Percentiles rank a stretch among this genome's conserved stretches.
Conservation (phyloP, 2,329 filamentous ascomycete species). For the Metarhizium sp. region DNA sequence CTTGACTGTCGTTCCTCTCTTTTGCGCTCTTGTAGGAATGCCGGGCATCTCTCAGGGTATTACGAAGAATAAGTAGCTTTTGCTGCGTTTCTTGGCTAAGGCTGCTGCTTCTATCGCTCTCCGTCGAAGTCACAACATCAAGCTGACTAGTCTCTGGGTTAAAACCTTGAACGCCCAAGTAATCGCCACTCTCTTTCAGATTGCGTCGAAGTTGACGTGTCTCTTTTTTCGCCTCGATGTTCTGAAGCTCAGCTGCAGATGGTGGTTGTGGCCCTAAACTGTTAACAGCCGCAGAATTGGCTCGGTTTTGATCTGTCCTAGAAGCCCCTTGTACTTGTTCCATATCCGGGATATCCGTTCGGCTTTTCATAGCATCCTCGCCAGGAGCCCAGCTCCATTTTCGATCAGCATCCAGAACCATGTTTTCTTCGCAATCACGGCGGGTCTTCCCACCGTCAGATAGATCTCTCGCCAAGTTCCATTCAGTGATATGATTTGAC, state of each 20-base stretch:
- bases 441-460: constrained; percentile 2
- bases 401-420: neutral
- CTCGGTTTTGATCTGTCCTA: neutral
- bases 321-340: neutral
- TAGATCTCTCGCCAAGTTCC: constrained; percentile 25
- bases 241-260: neutral
- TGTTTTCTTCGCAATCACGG: neutral
- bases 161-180: constrained; percentile 47
- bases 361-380: constrained; percentile 5
- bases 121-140: constrained; percentile 40
- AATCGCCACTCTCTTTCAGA: constrained; percentile 47
- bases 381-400: constrained; percentile 13
- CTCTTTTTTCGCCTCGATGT: constrained; percentile 20
- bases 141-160: constrained; percentile 47
- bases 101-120: constrained; percentile 32
- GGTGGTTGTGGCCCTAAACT: neutral
- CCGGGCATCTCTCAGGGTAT: constrained; percentile 24
- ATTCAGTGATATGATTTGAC: constrained; percentile 22
- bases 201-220: constrained; percentile 28
- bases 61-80: constrained; percentile 21
- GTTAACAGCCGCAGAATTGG: neutral
- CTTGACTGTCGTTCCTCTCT: constrained; percentile 35
- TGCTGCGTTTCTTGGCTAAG: constrained; percentile 20
- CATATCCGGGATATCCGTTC: neutral
- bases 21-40: constrained; percentile 29